These are phyloP conservation scores for Mycosphaerella sp. DNA, from an alignment of 2,329 filamentous ascomycete species.

Conservation along the genomic window DNA sequence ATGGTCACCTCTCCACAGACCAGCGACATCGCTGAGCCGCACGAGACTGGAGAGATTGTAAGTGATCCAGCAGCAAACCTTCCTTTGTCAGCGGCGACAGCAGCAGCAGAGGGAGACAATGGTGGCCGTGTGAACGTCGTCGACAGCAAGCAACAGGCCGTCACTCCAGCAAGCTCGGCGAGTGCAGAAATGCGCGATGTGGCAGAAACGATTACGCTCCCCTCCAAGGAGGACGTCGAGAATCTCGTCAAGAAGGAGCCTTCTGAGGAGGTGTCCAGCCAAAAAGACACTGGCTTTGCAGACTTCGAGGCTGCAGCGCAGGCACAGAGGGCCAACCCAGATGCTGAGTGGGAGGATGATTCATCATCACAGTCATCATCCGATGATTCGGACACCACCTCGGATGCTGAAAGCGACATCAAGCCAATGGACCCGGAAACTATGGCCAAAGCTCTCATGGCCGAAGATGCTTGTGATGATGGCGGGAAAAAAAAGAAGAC, in stretches of 20 bases:
- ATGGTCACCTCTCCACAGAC: neutral
- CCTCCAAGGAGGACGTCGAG: too few relatives aligned
- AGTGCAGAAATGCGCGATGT: neutral
- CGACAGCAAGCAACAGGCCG: neutral
- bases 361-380: constrained; percentile 52
- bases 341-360: constrained; percentile 75
- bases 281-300: constrained; percentile 28
- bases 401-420: constrained; percentile 55
- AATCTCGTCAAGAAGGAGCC: neutral
- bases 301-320: constrained; percentile 43
- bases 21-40: neutral
- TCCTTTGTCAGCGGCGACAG: constrained; percentile 16
- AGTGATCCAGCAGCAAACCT: constrained; percentile 10
- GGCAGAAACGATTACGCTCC: neutral
- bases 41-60: neutral
- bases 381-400: constrained; percentile 46
- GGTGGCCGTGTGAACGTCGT: constrained; percentile 5
- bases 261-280: constrained; percentile 9
- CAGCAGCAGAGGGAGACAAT: constrained; percentile 15
- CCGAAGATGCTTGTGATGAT: constrained; percentile 74
- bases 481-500: constrained; percentile 48
- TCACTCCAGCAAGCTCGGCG: neutral
- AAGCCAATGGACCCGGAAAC: constrained; percentile 74
- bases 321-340: constrained; percentile 44
- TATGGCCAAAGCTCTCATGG: constrained; percentile 80